Conservation (phyloP, 352 stramenopile species). For the Globisporangium megalacanthum region DNA sequence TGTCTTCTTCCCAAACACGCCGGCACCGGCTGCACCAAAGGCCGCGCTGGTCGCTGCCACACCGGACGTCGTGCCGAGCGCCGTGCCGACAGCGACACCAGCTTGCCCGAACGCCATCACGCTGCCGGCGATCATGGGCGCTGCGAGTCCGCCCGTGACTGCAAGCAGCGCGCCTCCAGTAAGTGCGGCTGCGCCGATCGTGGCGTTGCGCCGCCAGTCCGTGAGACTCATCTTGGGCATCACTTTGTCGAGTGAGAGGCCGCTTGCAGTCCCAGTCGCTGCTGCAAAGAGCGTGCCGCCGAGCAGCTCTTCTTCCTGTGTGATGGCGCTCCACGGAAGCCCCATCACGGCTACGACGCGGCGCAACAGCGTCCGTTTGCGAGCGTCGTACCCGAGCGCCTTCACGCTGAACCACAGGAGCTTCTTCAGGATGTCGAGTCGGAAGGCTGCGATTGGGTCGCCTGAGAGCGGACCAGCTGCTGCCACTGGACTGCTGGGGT, state of each 20-base stretch:
- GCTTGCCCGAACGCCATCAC: conserved; percentile 59
- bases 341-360: conserved; percentile 35
- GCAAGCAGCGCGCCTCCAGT: conserved; percentile 64
- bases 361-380: conserved; percentile 49
- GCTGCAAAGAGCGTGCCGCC: conserved; percentile 61
- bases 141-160: conserved; percentile 62
- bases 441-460: conserved; percentile 29
- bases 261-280: conserved; percentile 30
- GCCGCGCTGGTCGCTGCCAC: conserved; percentile 71
- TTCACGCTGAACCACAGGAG: conserved; percentile 82
- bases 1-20: conserved; percentile 75
- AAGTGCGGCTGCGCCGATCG: conserved; percentile 63
- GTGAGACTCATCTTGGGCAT: conserved; percentile 47
- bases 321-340: conserved; percentile 54
- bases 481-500: conserved; percentile 1
- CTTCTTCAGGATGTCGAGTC: conserved; percentile 54
- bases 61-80: conserved; percentile 45
- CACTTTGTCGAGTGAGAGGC: conserved; percentile 56
- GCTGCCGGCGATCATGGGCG: conserved; percentile 55
- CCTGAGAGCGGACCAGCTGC: neutral
- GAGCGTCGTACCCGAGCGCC: conserved; percentile 68
- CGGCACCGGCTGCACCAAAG: conserved; percentile 73
- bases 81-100: conserved; percentile 53
- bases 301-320: conserved; percentile 53
- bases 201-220: conserved; percentile 77